These are phyloP conservation scores for Actinomortierella wolfii DNA, from an alignment of 371 early-diverging fungal genomes.

Conservation along the genomic window DNA sequence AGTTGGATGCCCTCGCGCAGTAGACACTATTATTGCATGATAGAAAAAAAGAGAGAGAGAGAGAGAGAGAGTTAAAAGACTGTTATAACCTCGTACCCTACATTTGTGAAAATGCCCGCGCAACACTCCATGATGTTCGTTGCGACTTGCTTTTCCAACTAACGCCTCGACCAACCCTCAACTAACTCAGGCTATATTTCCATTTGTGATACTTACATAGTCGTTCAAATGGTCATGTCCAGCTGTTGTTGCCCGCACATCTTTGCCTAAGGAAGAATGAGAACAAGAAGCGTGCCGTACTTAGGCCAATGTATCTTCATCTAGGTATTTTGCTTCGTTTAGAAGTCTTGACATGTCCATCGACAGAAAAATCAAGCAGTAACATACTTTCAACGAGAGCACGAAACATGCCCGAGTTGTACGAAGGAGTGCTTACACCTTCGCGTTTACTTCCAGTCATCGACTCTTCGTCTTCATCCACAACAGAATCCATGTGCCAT, in stretches of 20 bases:
- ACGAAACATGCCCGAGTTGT: constrained; percentile 45
- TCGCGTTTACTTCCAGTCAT: constrained; percentile 52
- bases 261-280: constrained; percentile 6
- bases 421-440: constrained; percentile 40
- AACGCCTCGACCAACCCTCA: no score
- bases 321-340: no score
- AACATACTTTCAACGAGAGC: constrained; percentile 29
- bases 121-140: not conserved
- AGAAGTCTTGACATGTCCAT: no score
- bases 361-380: not conserved
- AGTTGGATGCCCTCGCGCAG: constrained; percentile 50
- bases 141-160: no score
- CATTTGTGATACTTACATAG: constrained; percentile 49
- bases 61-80: not conserved
- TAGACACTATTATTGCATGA: constrained; percentile 35
- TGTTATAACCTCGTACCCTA: not conserved
- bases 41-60: not conserved
- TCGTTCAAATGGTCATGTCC: constrained; percentile 62
- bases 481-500: no score
- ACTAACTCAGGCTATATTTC: no score
- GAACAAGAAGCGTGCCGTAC: no score
- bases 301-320: no score
- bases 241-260: constrained; percentile 40
- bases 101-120: not conserved
- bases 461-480: not conserved